Base-by-base conservation (phyloP, 495 filamentous ascomycete species). In the Cryomyces minteri region DNA sequence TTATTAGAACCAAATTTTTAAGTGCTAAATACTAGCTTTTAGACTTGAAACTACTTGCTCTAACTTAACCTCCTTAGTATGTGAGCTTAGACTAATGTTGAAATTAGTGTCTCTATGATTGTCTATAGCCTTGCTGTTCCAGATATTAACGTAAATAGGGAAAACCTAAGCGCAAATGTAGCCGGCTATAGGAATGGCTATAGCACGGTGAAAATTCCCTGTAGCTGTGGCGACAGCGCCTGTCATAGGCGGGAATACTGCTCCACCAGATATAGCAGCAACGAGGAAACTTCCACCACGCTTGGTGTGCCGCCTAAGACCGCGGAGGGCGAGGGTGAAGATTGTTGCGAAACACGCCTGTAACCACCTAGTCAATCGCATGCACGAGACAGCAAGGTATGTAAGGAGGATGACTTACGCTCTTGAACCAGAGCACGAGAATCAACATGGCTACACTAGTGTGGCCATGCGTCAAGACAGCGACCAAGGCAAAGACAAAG, bases 251-350 rank as follows among this genome's bases (percentile, higher is more conserved):
- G 46, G 46, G 33, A 48, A 37, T 7, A 39, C 38, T 10, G 41
- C 46, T 10, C 46, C 46, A 12, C 46, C 31, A 12, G 42, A 48
- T 31, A 48, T 38, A 11, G 40, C 30, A 10, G 46, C 8, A n/a
- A 44, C 46, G n/a, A 45, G 12, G 12, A 4, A 18, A 44, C 34
- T 1, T 11, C 18, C 40, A 14, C 46, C 46, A 32, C 42, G 46
- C 33, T 48, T 48, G 11, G 46, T 48, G 32, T 48, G 40, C 1
- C 31, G 18, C 9, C 46, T 41, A 10, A 48, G 30, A 5, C 46
- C 70, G 80, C 53, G 74, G 59, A 50, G 8, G 53, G 45, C 47
- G 59, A 57, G 39, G 54, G 61, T 37, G 41, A 56, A 48, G 56
- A 63, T 40, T 38, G 34, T 38, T 38, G 34, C 34, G 3, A 38